Percentiles rank a stretch among this genome's conserved stretches.
phyloP scores from a whole-genome alignment of 495 filamentous ascomycete genomes.

The Aspergillus sclerotiicarbonarius region DNA sequence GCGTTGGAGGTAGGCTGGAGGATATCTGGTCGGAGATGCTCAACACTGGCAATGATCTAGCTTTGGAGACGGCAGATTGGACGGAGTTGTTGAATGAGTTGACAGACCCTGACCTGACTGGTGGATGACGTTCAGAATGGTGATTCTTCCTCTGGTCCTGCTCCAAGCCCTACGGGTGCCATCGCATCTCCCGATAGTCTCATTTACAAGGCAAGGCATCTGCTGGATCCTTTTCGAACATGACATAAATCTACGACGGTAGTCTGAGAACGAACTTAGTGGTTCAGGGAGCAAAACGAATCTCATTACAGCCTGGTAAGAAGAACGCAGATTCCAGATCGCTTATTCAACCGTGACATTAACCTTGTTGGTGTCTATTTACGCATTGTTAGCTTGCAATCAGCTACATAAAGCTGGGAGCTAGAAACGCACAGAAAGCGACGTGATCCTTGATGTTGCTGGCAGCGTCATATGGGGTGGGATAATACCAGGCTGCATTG shows the following conservation, averaged over 20 bases:
- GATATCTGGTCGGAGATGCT: slow-evolving; percentile 39
- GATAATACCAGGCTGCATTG: slow-evolving; percentile 71
- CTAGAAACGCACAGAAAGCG: slow-evolving; percentile 59
- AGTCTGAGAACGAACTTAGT: too few relatives aligned
- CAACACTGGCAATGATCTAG: slow-evolving; percentile 26
- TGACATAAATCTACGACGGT: too few relatives aligned
- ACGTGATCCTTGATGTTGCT: slow-evolving; percentile 60
- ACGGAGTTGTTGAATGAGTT: slow-evolving; percentile 34
- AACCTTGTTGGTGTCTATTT: slow-evolving; percentile 43
- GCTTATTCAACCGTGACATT: slow-evolving; percentile 30
- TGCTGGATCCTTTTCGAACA: too few relatives aligned
- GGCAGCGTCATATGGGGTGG: slow-evolving; percentile 55
- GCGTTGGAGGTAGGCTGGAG: slow-evolving; percentile 19
- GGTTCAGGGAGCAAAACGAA: background rate
- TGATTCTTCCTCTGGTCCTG: background rate
- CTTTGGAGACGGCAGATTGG: slow-evolving; percentile 30
- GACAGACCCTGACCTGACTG: slow-evolving; percentile 20
- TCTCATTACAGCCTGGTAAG: background rate
- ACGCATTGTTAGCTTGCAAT: background rate
- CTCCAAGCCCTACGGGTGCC: too few relatives aligned
- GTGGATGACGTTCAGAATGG: too few relatives aligned
- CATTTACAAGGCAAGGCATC: too few relatives aligned
- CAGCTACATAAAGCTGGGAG: background rate
- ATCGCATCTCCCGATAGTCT: too few relatives aligned
- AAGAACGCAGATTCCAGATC: background rate